These are phyloP conservation scores for Vitellaria paradoxa DNA, from an alignment of 179 eudicot species.

Conservation along the genomic window DNA sequence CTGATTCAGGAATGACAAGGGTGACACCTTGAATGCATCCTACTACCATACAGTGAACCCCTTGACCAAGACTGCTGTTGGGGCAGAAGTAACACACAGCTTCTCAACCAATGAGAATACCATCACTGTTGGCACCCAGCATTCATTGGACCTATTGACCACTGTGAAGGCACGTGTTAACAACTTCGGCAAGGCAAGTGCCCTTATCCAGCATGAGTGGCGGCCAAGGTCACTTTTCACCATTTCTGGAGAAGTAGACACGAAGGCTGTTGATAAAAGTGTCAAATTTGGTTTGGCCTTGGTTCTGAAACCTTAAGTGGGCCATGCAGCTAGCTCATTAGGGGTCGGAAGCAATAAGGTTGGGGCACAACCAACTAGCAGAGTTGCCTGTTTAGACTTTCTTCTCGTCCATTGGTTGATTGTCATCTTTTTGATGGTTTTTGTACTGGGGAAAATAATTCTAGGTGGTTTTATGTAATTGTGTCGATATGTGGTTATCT, in stretches of 20 bases:
- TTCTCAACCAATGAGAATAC: conserved; percentile 71
- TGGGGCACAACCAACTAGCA: background rate
- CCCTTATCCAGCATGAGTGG: conserved; percentile 82
- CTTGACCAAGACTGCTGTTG: conserved; percentile 57
- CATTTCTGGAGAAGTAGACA: conserved; percentile 79
- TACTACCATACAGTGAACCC: conserved; percentile 67
- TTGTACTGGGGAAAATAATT: conserved; percentile 15
- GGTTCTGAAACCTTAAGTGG: conserved; percentile 71
- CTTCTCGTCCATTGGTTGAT: background rate
- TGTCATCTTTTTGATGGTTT: conserved; percentile 8
- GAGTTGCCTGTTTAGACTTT: conserved; percentile 10
- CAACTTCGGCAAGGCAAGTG: conserved; percentile 65
- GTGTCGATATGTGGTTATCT: background rate
- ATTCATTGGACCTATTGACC: conserved; percentile 66
- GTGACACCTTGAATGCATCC: conserved; percentile 61
- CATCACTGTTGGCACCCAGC: conserved; percentile 66
- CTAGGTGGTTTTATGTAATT: background rate
- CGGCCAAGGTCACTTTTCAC: conserved; percentile 81
- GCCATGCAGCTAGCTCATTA: conserved; percentile 5
- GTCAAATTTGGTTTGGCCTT: conserved; percentile 85
- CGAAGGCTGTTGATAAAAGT: conserved; percentile 66
- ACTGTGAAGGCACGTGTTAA: conserved; percentile 61
- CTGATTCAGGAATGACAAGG: conserved; percentile 70
- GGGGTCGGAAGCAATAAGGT: conserved; percentile 2
- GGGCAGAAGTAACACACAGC: conserved; percentile 68